Evolutionary conservation across 2,329 filamentous ascomycete genomes (phyloP), one percentile per base, ranked within the genome.

Genomic region (Sarocladium kiliense): DNA sequence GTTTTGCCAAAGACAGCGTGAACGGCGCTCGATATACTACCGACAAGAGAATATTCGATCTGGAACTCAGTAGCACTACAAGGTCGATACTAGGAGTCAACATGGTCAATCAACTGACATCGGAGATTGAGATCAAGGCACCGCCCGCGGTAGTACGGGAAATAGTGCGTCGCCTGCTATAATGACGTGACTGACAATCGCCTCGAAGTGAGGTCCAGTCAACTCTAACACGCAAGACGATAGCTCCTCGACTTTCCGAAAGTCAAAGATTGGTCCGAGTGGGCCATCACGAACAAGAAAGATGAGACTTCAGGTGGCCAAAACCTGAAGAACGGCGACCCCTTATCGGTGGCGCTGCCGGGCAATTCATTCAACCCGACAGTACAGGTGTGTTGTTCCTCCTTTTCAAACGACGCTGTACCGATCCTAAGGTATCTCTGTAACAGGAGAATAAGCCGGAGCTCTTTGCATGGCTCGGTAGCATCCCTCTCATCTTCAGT

Each of bases 381-480:
- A 4, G 27, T 50, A 10, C 25, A 50, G 45, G 45, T 50, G 25
- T 4, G 45, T 10, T 21, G 5, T 30, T n/a, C n/a, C n/a, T n/a
- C n/a, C n/a, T n/a, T n/a, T n/a, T n/a, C n/a, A n/a, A n/a, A n/a
- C n/a, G n/a, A n/a, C n/a, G n/a, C n/a, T n/a, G n/a, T n/a, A n/a
- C n/a, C n/a, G n/a, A n/a, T n/a, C n/a, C n/a, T n/a, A n/a, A n/a
- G n/a, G n/a, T n/a, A n/a, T n/a, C n/a, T n/a, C n/a, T n/a, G n/a
- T n/a, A n/a, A 11, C 32, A 37, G 49, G 49, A 53, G 6, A 53
- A 53, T 30, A 53, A 53, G 30, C 30, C 27, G 5, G 54, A 34
- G 5, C 42, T 54, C 18, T 62, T 64, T 53, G 44, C 32, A n/a
- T 63, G 63, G 61, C 41, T 57, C 12, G 59, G 59, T 19, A 57